Conservation (phyloP, 805 yeast genomes). For the Kodamaea jinghongensis region DNA sequence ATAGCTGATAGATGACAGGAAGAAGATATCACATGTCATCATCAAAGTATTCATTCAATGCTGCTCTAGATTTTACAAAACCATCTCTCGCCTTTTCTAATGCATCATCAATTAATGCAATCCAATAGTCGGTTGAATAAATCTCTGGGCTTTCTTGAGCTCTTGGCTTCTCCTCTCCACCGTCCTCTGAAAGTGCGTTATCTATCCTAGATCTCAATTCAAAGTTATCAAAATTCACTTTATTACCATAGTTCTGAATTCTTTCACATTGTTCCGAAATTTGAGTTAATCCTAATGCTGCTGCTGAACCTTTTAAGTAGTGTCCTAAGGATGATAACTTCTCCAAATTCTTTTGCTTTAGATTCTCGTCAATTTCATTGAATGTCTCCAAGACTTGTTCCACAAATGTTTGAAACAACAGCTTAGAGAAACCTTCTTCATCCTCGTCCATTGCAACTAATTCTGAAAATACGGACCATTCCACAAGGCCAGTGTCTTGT, state of each 20-base stretch:
- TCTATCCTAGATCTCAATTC: constrained; percentile 23
- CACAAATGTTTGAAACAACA: constrained; percentile 76
- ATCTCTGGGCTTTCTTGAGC: constrained; percentile 20
- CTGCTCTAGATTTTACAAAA: constrained; percentile 47
- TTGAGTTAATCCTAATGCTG: constrained; percentile 81
- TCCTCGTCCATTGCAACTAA: constrained; percentile 95
- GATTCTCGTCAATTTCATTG: constrained; percentile 59
- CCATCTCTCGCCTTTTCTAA: constrained; percentile 49
- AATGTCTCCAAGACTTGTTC: constrained; percentile 88
- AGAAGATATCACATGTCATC: constrained; percentile 16
- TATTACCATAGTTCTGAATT: constrained; percentile 84
- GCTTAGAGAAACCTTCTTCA: constrained; percentile 82
- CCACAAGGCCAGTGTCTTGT: constrained; percentile 64
- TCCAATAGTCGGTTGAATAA: constrained; percentile 34
- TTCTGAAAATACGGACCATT: constrained; percentile 87
- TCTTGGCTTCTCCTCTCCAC: constrained; percentile 17
- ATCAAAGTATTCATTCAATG: constrained; percentile 53
- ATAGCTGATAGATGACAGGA: no score
- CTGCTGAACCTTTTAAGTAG: constrained; percentile 92
- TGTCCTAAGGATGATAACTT: constrained; percentile 80
- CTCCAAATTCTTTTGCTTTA: constrained; percentile 47
- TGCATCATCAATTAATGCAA: constrained; percentile 51
- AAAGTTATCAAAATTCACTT: constrained; percentile 39
- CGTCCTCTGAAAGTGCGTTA: neutral
- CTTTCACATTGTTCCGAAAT: constrained; percentile 88